phyloP scores from a whole-genome alignment of 495 filamentous ascomycete genomes.

The Cetradonia linearis region DNA sequence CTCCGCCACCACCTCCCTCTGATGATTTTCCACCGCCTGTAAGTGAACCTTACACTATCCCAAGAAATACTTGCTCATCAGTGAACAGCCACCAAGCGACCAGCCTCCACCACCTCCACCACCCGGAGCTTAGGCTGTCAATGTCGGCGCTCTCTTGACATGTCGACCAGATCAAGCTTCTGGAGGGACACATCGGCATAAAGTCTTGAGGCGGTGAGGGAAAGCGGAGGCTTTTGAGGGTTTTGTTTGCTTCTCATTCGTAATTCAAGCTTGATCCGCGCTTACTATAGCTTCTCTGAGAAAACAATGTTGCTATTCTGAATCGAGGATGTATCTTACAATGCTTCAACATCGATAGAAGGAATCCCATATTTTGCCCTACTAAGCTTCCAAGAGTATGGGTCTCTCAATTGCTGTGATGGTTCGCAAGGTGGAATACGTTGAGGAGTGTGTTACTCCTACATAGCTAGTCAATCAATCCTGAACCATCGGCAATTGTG shows the following conservation, averaged over 20 bases:
- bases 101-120: conserved; percentile 66
- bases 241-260: background rate
- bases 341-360: background rate
- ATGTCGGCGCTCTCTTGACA: background rate
- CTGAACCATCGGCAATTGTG: no score
- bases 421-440: no score
- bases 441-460: no score
- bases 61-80: conserved; percentile 17
- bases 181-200: background rate
- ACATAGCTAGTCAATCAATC: no score
- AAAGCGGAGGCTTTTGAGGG: background rate
- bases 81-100: conserved; percentile 52
- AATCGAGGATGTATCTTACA: background rate
- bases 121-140: conserved; percentile 37
- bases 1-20: conserved; percentile 47
- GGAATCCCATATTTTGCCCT: background rate
- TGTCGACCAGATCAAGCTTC: background rate
- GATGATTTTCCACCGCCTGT: conserved; percentile 58
- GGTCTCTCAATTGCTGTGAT: no score
- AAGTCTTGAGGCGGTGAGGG: background rate
- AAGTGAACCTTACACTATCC: conserved; percentile 21
- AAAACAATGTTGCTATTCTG: background rate
- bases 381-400: background rate
- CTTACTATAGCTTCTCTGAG: background rate
- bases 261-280: no score